Percentiles rank a stretch among this genome's conserved stretches.
phyloP scores from a whole-genome alignment of 2,329 filamentous ascomycete species.

The Pseudocercospora eumusae region DNA sequence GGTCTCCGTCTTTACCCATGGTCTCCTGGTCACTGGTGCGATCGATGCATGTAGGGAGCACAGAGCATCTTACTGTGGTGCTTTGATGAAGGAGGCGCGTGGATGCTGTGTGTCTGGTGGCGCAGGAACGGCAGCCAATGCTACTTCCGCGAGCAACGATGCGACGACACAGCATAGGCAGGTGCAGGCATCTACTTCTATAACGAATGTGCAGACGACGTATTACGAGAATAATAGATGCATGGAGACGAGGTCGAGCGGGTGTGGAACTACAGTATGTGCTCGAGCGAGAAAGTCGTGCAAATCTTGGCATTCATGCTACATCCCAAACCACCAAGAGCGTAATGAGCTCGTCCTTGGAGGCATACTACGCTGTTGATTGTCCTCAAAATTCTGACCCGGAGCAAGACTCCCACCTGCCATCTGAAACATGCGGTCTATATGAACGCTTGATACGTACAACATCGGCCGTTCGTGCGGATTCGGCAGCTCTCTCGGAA shows the following conservation, averaged over 20 bases:
- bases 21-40: too few relatives aligned
- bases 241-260: background rate
- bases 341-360: background rate
- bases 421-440: background rate
- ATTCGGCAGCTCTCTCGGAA: background rate
- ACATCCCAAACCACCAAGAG: background rate
- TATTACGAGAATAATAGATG: background rate
- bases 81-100: background rate
- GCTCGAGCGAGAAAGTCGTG: too few relatives aligned
- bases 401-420: background rate
- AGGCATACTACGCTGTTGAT: background rate
- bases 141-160: background rate
- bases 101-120: background rate
- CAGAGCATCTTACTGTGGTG: background rate
- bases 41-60: background rate
- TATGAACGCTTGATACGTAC: background rate
- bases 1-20: too few relatives aligned
- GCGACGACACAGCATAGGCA: background rate
- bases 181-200: too few relatives aligned
- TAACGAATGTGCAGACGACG: too few relatives aligned
- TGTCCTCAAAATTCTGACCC: background rate
- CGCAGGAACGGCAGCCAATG: background rate
- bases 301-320: too few relatives aligned
- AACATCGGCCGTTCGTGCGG: background rate
- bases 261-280: background rate